Percentiles rank a stretch among this genome's conserved stretches.
These are phyloP conservation scores for Mycena kentingensis DNA, from an alignment of 768 basidiomycete genomes.

Conservation along the genomic window DNA sequence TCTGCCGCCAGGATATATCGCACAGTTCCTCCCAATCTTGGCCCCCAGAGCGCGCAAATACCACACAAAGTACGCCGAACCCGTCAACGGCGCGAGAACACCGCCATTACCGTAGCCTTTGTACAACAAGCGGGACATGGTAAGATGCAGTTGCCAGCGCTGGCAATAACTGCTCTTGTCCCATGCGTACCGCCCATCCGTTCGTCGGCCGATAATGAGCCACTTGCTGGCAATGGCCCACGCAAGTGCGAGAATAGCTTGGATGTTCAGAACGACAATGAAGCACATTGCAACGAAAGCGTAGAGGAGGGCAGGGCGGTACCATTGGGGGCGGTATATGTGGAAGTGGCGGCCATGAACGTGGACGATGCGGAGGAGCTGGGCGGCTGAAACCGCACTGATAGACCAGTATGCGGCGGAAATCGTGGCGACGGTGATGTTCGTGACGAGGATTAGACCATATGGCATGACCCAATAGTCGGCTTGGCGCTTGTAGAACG, in stretches of 20 bases:
- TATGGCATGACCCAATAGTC: constrained; percentile 45
- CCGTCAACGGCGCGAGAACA: constrained; percentile 41
- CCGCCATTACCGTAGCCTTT: constrained; percentile 46
- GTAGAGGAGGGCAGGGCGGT: constrained; percentile 42
- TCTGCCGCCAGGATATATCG: constrained; percentile 43
- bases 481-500: constrained; percentile 43
- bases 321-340: constrained; percentile 40
- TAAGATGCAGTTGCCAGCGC: constrained; percentile 50
- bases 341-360: constrained; percentile 31
- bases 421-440: constrained; percentile 38
- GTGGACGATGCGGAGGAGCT: constrained; percentile 38
- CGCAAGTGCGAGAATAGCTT: constrained; percentile 38
- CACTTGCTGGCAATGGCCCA: constrained; percentile 49
- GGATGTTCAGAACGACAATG: constrained; percentile 38
- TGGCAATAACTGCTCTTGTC: constrained; percentile 52
- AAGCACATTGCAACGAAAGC: constrained; percentile 42
- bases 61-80: constrained; percentile 48
- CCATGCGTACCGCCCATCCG: constrained; percentile 44
- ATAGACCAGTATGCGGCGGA: constrained; percentile 47
- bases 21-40: constrained; percentile 44
- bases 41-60: constrained; percentile 46
- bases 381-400: constrained; percentile 40
- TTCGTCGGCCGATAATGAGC: constrained; percentile 43
- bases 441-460: constrained; percentile 36
- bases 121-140: constrained; percentile 39